Conservation (phyloP, 2,329 filamentous ascomycete species). For the Pezicula rhizophila region DNA sequence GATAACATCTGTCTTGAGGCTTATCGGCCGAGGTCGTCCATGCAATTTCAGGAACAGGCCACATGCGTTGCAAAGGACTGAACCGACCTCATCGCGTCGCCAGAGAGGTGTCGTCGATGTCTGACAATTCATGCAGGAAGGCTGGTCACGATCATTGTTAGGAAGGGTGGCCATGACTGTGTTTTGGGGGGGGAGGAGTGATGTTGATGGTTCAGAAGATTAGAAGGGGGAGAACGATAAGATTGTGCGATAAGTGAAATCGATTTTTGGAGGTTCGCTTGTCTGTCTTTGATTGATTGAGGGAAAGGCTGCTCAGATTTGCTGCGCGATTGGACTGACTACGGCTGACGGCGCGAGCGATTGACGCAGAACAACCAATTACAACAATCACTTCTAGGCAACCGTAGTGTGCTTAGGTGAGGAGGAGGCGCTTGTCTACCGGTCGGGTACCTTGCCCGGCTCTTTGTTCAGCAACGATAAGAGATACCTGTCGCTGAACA, state of each 20-base stretch:
- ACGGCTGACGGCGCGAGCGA: too few species aligned
- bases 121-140: constrained; percentile 91
- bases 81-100: constrained; percentile 93
- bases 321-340: too few species aligned
- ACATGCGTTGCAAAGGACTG: constrained; percentile 97
- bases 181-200: neutral
- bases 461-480: too few species aligned
- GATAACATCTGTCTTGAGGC: constrained; percentile 97
- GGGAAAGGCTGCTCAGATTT: neutral
- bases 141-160: constrained; percentile 56
- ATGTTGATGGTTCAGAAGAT: constrained; percentile 4
- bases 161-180: constrained; percentile 48
- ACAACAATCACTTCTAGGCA: too few species aligned
- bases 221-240: constrained; percentile 8
- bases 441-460: too few species aligned
- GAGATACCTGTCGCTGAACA: too few species aligned
- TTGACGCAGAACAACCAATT: too few species aligned
- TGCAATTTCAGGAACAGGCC: constrained; percentile 96
- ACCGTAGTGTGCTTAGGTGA: too few species aligned
- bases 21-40: constrained; percentile 86
- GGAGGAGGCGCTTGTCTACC: too few species aligned
- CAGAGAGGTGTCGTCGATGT: constrained; percentile 95
- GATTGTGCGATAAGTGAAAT: constrained; percentile 15
- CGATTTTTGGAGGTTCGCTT: neutral
- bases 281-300: neutral